These are phyloP conservation scores for Trichoderma asperellum DNA, from an alignment of 2,329 filamentous ascomycete genomes.

Conservation along the genomic window DNA sequence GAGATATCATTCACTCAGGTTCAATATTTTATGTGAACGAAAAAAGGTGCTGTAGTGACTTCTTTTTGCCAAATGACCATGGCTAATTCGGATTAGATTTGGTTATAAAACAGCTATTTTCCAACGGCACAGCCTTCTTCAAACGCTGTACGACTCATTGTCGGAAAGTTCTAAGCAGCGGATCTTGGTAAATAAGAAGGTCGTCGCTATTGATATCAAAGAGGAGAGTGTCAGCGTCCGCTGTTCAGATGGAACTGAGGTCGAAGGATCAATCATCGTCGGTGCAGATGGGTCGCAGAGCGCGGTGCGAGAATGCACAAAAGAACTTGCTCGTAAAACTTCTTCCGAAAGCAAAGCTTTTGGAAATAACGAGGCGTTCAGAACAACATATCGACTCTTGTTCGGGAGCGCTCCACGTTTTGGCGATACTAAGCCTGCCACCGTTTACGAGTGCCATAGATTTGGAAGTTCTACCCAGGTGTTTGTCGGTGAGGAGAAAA, in stretches of 20 bases:
- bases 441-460: neutral
- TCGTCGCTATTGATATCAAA: conserved; percentile 33
- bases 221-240: conserved; percentile 37
- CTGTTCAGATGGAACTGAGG: conserved; percentile 40
- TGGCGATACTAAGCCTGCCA: neutral
- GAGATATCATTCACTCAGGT: neutral
- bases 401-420: neutral
- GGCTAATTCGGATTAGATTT: neutral
- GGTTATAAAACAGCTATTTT: neutral
- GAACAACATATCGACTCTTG: neutral
- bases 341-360: neutral
- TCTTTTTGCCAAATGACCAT: neutral
- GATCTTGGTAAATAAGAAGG: conserved; percentile 34
- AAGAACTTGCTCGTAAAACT: neutral
- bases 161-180: conserved; percentile 21
- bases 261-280: conserved; percentile 43
- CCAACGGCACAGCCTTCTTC: neutral
- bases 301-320: conserved; percentile 32
- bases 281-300: conserved; percentile 50
- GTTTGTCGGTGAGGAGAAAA: neutral
- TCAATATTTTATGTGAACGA: neutral
- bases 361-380: neutral
- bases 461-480: neutral
- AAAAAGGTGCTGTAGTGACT: neutral
- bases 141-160: neutral